Evolutionary conservation across 169 alveolate genomes (phyloP).

Genomic region (Plasmodium berghei): DNA sequence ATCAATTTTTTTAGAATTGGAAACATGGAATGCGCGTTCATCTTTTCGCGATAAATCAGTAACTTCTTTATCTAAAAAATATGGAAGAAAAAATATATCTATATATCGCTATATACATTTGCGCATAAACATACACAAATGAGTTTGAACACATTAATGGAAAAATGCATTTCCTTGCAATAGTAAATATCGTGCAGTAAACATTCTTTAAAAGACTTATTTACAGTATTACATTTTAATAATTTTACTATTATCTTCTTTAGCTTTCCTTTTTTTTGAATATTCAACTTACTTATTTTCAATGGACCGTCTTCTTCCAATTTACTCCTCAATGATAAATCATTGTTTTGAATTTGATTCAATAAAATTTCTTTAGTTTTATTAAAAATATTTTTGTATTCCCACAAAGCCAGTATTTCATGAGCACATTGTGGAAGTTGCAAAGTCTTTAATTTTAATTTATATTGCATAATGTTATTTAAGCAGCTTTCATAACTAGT

Average conservation of each 20-base stretch:
- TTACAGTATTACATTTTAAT: neutral
- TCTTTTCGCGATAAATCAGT: too few relatives aligned
- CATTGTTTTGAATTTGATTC: neutral
- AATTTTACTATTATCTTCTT: neutral
- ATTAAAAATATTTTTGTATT: constrained; percentile 34
- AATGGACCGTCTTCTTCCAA: neutral
- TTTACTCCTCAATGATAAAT: neutral
- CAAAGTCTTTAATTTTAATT: constrained; percentile 28
- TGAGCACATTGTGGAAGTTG: constrained; percentile 1
- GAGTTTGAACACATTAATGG: too few relatives aligned
- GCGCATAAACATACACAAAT: too few relatives aligned
- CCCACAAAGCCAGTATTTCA: neutral
- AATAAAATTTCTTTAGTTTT: constrained; percentile 19
- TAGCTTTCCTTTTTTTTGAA: neutral
- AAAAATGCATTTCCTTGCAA: too few relatives aligned
- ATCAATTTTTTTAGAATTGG: too few relatives aligned
- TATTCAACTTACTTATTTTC: neutral
- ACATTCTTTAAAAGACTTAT: neutral
- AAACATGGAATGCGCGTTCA: too few relatives aligned
- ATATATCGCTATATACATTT: too few relatives aligned
- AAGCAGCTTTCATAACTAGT: constrained; percentile 16
- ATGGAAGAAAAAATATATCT: too few relatives aligned
- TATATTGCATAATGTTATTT: constrained; percentile 20
- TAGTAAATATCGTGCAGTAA: too few relatives aligned
- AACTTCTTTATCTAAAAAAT: too few relatives aligned